These are phyloP conservation scores for Pharnaceum exiguum DNA, from an alignment of 148 eudicot genomes.

Conservation along the genomic window DNA sequence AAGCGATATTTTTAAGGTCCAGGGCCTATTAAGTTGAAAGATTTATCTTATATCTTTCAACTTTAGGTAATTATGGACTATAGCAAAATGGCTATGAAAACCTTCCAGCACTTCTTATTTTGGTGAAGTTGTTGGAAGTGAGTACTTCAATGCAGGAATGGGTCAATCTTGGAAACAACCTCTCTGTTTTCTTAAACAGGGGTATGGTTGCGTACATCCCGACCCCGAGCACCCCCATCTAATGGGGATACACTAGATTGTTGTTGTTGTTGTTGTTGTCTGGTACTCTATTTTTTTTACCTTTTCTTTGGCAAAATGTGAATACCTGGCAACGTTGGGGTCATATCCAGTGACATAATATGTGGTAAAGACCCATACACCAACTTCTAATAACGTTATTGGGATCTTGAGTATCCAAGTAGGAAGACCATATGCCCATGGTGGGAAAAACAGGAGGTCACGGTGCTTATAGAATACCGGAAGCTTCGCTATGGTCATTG, in stretches of 20 bases:
- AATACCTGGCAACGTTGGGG: slow-evolving; percentile 59
- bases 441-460: slow-evolving; percentile 61
- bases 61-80: no score
- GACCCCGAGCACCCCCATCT: no score
- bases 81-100: no score
- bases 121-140: no score
- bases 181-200: no score
- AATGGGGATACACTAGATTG: no score
- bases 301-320: background rate
- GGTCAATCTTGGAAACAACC: no score
- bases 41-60: no score
- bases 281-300: background rate
- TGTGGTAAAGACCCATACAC: slow-evolving; percentile 34
- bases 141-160: no score
- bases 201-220: no score
- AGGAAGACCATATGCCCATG: slow-evolving; percentile 83
- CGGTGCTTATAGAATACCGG: slow-evolving; percentile 74
- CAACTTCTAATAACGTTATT: slow-evolving; percentile 44
- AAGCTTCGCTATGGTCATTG: slow-evolving; percentile 66
- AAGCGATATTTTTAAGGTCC: background rate
- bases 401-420: slow-evolving; percentile 66
- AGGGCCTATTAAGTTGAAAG: no score
- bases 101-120: no score
- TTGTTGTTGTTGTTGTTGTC: background rate
- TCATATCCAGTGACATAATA: slow-evolving; percentile 81